These are phyloP conservation scores for Cordyceps javanica DNA, from an alignment of 2,329 filamentous ascomycete genomes.

Conservation along the genomic window DNA sequence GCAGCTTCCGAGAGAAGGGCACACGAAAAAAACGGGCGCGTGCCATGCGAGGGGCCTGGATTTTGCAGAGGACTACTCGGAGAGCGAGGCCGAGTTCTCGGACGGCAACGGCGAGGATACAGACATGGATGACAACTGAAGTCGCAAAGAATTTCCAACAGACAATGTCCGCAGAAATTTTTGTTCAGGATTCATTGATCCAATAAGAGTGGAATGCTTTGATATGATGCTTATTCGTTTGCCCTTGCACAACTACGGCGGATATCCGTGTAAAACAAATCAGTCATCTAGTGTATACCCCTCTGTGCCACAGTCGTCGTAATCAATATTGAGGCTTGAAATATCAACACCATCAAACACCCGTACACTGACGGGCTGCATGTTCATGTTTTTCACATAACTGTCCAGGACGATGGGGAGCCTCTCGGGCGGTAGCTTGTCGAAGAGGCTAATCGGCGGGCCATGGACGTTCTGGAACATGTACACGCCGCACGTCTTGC, in stretches of 20 bases:
- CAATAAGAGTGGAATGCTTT: too few relatives aligned
- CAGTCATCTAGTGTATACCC: neutral
- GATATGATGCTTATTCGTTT: too few relatives aligned
- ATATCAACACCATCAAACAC: constrained; percentile 19
- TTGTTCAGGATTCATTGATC: too few relatives aligned
- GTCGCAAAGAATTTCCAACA: neutral
- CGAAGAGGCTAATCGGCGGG: constrained; percentile 23
- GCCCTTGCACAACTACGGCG: too few relatives aligned
- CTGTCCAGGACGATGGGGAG: constrained; percentile 17
- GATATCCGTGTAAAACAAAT: too few relatives aligned
- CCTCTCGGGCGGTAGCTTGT: constrained; percentile 21
- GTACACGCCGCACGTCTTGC: constrained; percentile 24
- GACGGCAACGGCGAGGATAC: neutral
- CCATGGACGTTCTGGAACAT: constrained; percentile 25
- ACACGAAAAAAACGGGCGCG: neutral
- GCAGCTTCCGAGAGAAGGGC: neutral
- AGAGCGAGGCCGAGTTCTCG: constrained; percentile 10
- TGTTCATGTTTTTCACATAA: constrained; percentile 20
- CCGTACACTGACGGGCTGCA: constrained; percentile 22
- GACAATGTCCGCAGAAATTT: too few relatives aligned
- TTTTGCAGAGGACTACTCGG: constrained; percentile 8
- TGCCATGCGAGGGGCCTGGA: neutral
- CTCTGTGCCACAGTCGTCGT: neutral
- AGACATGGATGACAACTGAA: neutral
- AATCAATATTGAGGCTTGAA: neutral